phyloP scores from a whole-genome alignment of 768 basidiomycete species.

The Phaffia australis region DNA sequence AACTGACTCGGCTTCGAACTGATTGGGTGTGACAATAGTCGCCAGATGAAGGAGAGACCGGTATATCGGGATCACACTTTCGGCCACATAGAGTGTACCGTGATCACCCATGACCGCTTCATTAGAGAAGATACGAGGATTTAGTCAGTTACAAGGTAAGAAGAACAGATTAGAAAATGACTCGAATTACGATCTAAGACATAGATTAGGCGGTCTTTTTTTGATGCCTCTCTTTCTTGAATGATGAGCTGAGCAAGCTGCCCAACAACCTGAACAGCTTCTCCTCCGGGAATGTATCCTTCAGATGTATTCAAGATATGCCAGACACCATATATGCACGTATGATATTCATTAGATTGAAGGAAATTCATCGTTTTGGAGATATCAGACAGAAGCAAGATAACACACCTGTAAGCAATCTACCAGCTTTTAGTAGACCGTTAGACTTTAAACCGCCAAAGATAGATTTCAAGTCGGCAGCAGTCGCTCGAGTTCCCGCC shows the following conservation, averaged over 20 bases:
- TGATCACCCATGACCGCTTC: constrained; percentile 90
- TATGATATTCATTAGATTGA: neutral
- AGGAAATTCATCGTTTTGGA: neutral
- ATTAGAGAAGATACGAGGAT: neutral
- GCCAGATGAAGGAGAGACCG: constrained; percentile 61
- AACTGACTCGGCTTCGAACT: constrained; percentile 90
- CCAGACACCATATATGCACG: neutral
- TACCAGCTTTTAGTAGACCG: constrained; percentile 57
- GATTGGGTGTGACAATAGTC: constrained; percentile 91
- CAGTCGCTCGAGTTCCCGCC: constrained; percentile 67
- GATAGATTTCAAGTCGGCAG: constrained; percentile 62
- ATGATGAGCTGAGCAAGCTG: constrained; percentile 51
- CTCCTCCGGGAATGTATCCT: constrained; percentile 84
- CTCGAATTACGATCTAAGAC: constrained; percentile 71
- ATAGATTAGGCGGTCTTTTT: constrained; percentile 55
- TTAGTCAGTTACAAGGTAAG: neutral
- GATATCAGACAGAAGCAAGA: neutral
- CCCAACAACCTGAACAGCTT: constrained; percentile 58
- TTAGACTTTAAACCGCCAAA: constrained; percentile 65
- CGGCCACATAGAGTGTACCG: constrained; percentile 74
- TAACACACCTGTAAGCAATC: constrained; percentile 63
- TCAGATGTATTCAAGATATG: neutral
- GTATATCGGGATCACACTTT: constrained; percentile 79
- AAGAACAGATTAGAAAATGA: neutral
- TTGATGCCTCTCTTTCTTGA: neutral